A percentile compares a stretch with the other conserved stretches of the same genome.
Evolutionary conservation across 305 asterid genomes (phyloP).

Genomic region (Withania somnifera): DNA sequence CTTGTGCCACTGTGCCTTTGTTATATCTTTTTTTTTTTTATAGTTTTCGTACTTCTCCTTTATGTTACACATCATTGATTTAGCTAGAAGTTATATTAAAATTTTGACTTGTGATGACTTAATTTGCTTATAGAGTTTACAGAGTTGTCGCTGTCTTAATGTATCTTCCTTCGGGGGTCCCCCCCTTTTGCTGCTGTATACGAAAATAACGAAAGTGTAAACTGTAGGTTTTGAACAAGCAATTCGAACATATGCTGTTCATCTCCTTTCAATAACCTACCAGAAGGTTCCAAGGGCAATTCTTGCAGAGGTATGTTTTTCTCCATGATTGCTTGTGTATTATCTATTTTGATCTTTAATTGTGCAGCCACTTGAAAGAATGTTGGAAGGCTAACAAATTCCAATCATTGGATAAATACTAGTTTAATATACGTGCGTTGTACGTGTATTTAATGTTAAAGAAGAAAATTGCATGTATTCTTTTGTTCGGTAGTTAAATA

Average conservation of each 20-base stretch:
- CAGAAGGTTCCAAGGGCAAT: constrained; percentile 56
- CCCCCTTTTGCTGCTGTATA: neutral
- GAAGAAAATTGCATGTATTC: too few relatives aligned
- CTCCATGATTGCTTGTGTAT: neutral
- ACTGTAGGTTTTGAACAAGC: constrained; percentile 82
- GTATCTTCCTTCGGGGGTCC: neutral
- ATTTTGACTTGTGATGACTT: neutral
- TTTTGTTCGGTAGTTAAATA: too few relatives aligned
- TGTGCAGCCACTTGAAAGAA: neutral
- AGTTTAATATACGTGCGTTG: too few relatives aligned
- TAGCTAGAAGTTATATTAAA: neutral
- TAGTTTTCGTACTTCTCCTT: neutral
- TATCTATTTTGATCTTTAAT: neutral
- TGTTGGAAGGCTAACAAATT: neutral
- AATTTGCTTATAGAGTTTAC: neutral
- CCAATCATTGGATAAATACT: neutral
- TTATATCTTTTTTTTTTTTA: neutral
- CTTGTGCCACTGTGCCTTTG: neutral
- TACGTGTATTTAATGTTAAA: too few relatives aligned
- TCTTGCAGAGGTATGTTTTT: constrained; percentile 70
- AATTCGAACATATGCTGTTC: constrained; percentile 67
- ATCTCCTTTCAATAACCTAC: constrained; percentile 66
- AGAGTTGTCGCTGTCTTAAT: neutral
- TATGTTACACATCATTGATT: neutral
- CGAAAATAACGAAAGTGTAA: neutral